A percentile compares a stretch with the other conserved stretches of the same genome.
Conservation (phyloP, 2,329 filamentous ascomycete species). For the Hypoxylon sp. region DNA sequence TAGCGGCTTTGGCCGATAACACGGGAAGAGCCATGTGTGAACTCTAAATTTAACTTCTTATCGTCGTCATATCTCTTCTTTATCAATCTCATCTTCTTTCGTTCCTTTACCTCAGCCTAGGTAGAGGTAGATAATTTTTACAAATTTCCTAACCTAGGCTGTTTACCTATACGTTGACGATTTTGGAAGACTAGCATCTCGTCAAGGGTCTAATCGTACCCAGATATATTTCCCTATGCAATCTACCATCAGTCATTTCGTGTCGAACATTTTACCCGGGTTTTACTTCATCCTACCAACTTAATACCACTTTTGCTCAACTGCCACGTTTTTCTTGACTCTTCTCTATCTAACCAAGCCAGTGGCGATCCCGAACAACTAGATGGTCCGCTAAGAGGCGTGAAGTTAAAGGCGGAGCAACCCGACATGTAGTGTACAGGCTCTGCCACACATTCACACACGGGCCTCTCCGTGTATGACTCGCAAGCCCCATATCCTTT, state of each 20-base stretch:
- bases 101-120: neutral
- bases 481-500: neutral
- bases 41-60: slow-evolving; percentile 40
- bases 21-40: slow-evolving; percentile 27
- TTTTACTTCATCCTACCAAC: neutral
- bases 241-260: too few relatives aligned
- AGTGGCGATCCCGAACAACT: neutral
- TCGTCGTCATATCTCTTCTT: slow-evolving; percentile 11
- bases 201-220: too few relatives aligned
- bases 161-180: neutral
- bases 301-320: neutral
- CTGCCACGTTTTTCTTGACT: slow-evolving; percentile 9
- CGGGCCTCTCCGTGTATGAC: neutral
- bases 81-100: slow-evolving; percentile 13
- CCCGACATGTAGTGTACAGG: slow-evolving; percentile 1
- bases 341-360: neutral
- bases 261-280: neutral
- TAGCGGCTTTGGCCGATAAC: slow-evolving; percentile 7
- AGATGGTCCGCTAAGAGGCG: neutral
- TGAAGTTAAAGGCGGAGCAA: slow-evolving; percentile 8
- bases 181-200: neutral
- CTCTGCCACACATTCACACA: slow-evolving; percentile 3
- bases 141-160: neutral
- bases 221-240: neutral
- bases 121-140: neutral